Evolutionary conservation across 805 yeast genomes (phyloP), one percentile per base, ranked within the genome.

Genomic region (Peterozyma toletana): DNA sequence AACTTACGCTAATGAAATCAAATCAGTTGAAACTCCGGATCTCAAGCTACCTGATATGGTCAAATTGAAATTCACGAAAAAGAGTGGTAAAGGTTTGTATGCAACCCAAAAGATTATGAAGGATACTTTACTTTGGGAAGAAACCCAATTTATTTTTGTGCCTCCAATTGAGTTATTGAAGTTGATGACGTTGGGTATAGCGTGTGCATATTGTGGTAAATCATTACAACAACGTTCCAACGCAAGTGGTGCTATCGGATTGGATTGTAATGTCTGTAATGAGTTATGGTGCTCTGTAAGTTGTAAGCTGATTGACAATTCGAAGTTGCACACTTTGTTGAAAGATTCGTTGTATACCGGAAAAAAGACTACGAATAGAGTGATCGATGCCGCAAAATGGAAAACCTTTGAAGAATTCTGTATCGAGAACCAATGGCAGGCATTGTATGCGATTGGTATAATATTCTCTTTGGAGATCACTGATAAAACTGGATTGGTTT

Each of bases 171-270:
- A 83, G 13, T 78, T 80, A 51, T 62, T 79, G 38, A 70, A 75
- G 34, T 62, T 84, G 46, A 75, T 84, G 51, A 67, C 73, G 38
- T 56, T 60, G 16, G 86, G 89, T 0, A 76, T 75, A 51, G 85
- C 86, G 3, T 86, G 96, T 58, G 67, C 86, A 1, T 71, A 74
- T 54, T 86, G 96, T 66, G 87, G 89, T 0, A 70, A 72, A 38
- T 62, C 80, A 2, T 60, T 80, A 34, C 63, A 59, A 34, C 52
- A 60, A 10, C 49, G 58, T 16, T 42, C 60, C 1, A 49, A 56
- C 2, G 54, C 57, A 15, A 51, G 59, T 45, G 61, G 66, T 2
- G 57, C 71, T 40, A 63, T 59, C 36, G 80, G 83, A n/a, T 63
- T 81, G 39, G 83, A 80, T 50, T 86, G 95, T 62, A 66, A 70